Evolutionary conservation across 768 basidiomycete genomes (phyloP).

Genomic region (Amanita muscaria): DNA sequence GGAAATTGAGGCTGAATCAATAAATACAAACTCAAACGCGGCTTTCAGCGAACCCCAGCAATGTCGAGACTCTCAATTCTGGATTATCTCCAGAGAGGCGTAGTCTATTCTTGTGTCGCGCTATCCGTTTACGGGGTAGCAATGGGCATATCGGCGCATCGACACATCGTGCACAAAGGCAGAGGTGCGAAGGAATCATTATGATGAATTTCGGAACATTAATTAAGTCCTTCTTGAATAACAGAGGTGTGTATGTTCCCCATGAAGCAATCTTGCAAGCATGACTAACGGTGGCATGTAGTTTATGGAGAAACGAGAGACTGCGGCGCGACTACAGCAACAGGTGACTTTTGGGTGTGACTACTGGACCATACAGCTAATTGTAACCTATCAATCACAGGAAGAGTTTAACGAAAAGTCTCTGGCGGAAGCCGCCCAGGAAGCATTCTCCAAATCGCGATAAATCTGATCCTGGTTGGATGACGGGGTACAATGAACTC

Average conservation of each 20-base stretch:
- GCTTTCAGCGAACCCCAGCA: background rate
- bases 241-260: slow-evolving; percentile 24
- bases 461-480: background rate
- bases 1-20: background rate
- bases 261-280: slow-evolving; percentile 2
- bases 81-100: slow-evolving; percentile 44
- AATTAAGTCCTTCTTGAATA: slow-evolving; percentile 8
- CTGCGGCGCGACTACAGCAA: slow-evolving; percentile 19
- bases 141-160: slow-evolving; percentile 44
- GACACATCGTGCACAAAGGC: slow-evolving; percentile 43
- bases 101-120: slow-evolving; percentile 46
- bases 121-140: slow-evolving; percentile 45
- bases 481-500: no score
- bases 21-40: slow-evolving; percentile 4
- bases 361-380: slow-evolving; percentile 10
- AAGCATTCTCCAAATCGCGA: slow-evolving; percentile 17
- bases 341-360: slow-evolving; percentile 15
- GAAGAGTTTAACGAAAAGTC: slow-evolving; percentile 30
- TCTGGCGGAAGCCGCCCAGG: slow-evolving; percentile 33
- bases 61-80: slow-evolving; percentile 22
- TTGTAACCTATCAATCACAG: slow-evolving; percentile 17
- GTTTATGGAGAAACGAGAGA: slow-evolving; percentile 27
- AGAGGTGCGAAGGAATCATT: slow-evolving; percentile 34
- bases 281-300: slow-evolving; percentile 11
- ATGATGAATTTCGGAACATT: slow-evolving; percentile 1